Evolutionary conservation across 805 yeast genomes (phyloP), one percentile per base, ranked within the genome.

Genomic region (Ogataea nitratoaversa): DNA sequence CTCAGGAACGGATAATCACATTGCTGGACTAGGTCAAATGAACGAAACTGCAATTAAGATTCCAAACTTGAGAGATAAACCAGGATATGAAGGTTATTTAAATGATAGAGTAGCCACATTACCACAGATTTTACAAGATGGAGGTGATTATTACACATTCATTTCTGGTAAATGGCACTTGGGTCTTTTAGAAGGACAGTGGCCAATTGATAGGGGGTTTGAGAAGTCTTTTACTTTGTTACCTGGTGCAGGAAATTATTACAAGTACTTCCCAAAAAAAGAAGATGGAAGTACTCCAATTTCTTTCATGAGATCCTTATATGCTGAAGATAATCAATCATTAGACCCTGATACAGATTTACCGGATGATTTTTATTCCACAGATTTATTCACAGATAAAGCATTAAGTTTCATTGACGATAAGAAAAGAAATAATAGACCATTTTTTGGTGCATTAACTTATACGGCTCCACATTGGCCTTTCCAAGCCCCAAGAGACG

Each of bases 381-480:
- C 78, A 2, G 57, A 66, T 16, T 64, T 53, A 42, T 76, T 65
- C 53, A 73, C 78, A 12, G 66, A 65, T 36, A 70, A 65, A 44
- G 67, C 65, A 11, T 43, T 75, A 30, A 70, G 66, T 20, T 67
- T 57, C 32, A 51, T 71, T 40, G 30, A 47, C 8, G 50, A 57
- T 35, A 47, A 53, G 8, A 47, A 54, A 12, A 57, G 75, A 36
- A 48, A 50, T 4, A 72, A 61, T n/a, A 60, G 72, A 48, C 83
- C 83, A 8, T 78, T 74, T 45, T 72, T 76, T 41, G 76, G 78
- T 3, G 56, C 65, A 19, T 59, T 78, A 41, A 78, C 82, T 6
- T 77, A 74, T 49, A 76, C 82, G 4, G 83, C 84, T 1, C 84
- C 83, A 3, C 83, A 78, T 52, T 78, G 84, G 83, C 84, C 84